These are phyloP conservation scores for Jatropha podagrica DNA, from an alignment of 441 rosid genomes.

Conservation along the genomic window DNA sequence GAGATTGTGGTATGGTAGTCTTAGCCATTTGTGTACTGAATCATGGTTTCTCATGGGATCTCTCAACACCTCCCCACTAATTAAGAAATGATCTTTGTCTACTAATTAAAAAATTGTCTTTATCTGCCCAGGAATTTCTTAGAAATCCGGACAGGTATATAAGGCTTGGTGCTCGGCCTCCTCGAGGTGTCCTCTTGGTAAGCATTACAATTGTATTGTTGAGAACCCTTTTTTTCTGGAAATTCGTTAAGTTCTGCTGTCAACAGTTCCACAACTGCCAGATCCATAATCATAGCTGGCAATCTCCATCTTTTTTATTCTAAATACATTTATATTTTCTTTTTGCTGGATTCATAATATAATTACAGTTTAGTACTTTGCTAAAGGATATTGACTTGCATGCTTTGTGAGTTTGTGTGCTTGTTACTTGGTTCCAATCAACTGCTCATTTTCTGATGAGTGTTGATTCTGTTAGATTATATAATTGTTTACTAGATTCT, in stretches of 20 bases:
- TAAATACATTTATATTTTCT: background rate
- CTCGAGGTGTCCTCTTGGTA: slow-evolving; percentile 97
- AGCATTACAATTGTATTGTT: slow-evolving; percentile 26
- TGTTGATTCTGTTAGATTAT: background rate
- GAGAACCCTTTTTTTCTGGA: background rate
- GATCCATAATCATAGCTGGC: background rate
- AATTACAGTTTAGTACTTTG: background rate
- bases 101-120: slow-evolving; percentile 16
- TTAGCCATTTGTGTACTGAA: slow-evolving; percentile 16
- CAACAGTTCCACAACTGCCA: background rate
- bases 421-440: background rate
- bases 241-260: background rate
- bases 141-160: slow-evolving; percentile 86
- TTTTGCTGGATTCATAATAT: background rate
- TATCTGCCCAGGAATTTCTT: slow-evolving; percentile 79
- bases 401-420: too few relatives aligned
- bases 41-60: slow-evolving; percentile 11
- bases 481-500: background rate
- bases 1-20: slow-evolving; percentile 81
- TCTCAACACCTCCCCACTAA: slow-evolving; percentile 14
- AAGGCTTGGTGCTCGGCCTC: slow-evolving; percentile 97
- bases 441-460: background rate
- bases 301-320: background rate
- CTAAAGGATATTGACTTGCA: slow-evolving; percentile 4
- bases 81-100: slow-evolving; percentile 28